Evolutionary conservation across 1,139 yeast species (phyloP).

Genomic region (Fermentozyma sake): DNA sequence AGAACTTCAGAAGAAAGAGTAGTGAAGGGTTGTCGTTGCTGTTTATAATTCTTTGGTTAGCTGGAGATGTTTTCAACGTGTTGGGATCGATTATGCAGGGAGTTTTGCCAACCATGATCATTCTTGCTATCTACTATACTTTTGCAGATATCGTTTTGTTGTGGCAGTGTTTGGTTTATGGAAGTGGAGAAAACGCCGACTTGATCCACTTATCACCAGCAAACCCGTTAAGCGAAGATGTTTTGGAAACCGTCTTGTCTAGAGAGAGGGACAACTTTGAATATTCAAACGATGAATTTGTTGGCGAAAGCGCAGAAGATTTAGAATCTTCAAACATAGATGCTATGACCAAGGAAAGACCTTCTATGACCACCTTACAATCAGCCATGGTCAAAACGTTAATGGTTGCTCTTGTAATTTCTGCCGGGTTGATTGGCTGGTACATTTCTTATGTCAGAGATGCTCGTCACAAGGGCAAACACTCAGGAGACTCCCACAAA

Average conservation of each 20-base stretch:
- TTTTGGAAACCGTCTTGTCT: constrained; percentile 52
- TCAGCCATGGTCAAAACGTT: constrained; percentile 47
- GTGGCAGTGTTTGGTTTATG: constrained; percentile 75
- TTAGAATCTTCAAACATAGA: no score
- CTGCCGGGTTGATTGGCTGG: constrained; percentile 88
- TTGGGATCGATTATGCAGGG: constrained; percentile 86
- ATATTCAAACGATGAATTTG: constrained; percentile 12
- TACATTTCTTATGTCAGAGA: constrained; percentile 53
- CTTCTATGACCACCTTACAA: constrained; percentile 14
- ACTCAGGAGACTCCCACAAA: constrained; percentile 24
- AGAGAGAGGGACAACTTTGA: constrained; percentile 21
- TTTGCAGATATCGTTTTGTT: constrained; percentile 81
- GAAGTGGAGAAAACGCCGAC: constrained; percentile 59
- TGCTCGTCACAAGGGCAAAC: constrained; percentile 24
- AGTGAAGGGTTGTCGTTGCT: constrained; percentile 82
- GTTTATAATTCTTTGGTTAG: constrained; percentile 81
- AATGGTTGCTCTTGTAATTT: constrained; percentile 64
- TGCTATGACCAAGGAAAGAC: no score
- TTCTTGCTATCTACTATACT: constrained; percentile 87
- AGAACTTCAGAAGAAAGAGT: constrained; percentile 77
- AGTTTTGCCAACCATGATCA: constrained; percentile 87
- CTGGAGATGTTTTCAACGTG: constrained; percentile 88
- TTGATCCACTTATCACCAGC: constrained; percentile 86
- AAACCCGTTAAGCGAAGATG: constrained; percentile 73
- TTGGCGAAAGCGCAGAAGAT: constrained; percentile 6